Conservation (phyloP, 768 basidiomycete species). For the Antrodiella citrinella region DNA sequence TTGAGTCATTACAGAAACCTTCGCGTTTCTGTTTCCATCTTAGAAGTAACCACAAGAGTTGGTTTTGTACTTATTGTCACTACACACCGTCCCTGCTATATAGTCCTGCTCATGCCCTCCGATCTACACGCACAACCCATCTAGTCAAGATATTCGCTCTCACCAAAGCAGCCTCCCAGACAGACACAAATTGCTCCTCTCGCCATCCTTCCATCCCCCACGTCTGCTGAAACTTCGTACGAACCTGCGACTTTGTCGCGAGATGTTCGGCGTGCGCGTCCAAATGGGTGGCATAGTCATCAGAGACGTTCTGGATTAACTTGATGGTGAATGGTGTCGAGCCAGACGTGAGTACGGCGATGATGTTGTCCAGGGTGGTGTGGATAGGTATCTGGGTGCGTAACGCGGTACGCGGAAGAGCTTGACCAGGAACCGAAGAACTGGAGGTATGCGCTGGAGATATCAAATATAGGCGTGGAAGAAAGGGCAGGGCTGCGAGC, state of each 20-base stretch:
- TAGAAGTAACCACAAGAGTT: neutral
- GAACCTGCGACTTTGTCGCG: slow-evolving; percentile 10
- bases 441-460: too few species aligned
- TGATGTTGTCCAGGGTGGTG: slow-evolving; percentile 9
- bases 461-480: slow-evolving; percentile 12
- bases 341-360: slow-evolving; percentile 15
- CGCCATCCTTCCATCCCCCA: slow-evolving; percentile 18
- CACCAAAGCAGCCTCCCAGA: slow-evolving; percentile 19
- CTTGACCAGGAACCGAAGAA: too few species aligned
- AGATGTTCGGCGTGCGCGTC: slow-evolving; percentile 11
- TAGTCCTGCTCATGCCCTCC: neutral
- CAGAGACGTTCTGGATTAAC: slow-evolving; percentile 17
- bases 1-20: neutral
- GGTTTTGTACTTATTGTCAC: neutral
- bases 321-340: slow-evolving; percentile 12
- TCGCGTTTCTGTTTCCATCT: neutral
- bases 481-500: slow-evolving; percentile 15
- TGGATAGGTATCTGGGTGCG: slow-evolving; percentile 11
- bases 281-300: slow-evolving; percentile 14
- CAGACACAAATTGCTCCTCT: slow-evolving; percentile 15
- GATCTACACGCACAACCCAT: slow-evolving; percentile 15
- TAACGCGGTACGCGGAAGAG: neutral
- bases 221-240: slow-evolving; percentile 9
- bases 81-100: neutral
- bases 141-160: slow-evolving; percentile 13